Evolutionary conservation across 306 rosid genomes (phyloP).

Genomic region (Fragaria ananassa): DNA sequence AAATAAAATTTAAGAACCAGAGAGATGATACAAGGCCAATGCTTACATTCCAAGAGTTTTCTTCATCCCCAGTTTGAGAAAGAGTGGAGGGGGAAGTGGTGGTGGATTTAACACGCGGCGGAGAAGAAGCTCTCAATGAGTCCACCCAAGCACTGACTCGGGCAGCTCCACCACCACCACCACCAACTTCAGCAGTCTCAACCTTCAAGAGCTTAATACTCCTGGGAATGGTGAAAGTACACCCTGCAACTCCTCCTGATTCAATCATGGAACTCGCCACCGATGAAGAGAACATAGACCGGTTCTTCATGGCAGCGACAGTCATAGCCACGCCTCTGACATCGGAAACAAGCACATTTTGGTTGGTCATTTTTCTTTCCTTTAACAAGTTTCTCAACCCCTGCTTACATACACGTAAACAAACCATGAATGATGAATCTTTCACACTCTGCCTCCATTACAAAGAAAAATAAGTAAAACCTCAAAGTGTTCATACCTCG

Average conservation of each 20-base stretch:
- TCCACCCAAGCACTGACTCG: conserved; percentile 69
- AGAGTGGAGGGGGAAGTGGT: conserved; percentile 3
- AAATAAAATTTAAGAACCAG: background rate
- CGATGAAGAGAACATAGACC: conserved; percentile 31
- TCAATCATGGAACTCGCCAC: conserved; percentile 32
- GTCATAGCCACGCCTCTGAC: conserved; percentile 38
- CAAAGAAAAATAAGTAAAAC: background rate
- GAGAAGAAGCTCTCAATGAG: conserved; percentile 89
- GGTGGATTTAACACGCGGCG: conserved; percentile 47
- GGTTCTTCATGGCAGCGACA: conserved; percentile 31
- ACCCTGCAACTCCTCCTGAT: conserved; percentile 39
- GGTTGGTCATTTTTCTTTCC: conserved; percentile 54
- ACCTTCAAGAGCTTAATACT: conserved; percentile 41
- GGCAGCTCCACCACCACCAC: conserved; percentile 28
- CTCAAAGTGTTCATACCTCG: conserved; percentile 3
- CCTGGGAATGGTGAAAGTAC: conserved; percentile 32
- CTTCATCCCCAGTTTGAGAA: conserved; percentile 38
- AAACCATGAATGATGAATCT: conserved; percentile 7
- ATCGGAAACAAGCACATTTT: conserved; percentile 51
- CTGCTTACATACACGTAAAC: background rate
- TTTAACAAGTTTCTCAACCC: background rate
- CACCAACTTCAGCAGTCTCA: conserved; percentile 29
- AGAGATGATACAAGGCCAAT: background rate
- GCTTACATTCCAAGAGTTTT: conserved; percentile 62
- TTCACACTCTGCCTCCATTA: background rate